phyloP scores from a whole-genome alignment of 805 yeast genomes.

The Candida coleopterorum region DNA sequence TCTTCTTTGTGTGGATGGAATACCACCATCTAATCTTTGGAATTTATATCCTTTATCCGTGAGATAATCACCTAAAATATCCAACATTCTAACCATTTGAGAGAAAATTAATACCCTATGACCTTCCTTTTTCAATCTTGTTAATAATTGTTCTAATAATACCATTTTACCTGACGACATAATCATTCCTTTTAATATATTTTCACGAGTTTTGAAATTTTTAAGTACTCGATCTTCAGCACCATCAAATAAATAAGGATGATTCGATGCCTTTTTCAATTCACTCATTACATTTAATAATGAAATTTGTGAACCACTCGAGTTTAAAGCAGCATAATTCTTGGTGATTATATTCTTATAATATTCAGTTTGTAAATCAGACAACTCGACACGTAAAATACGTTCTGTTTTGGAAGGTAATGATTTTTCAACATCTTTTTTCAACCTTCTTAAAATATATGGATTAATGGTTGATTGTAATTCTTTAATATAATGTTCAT shows the following conservation, averaged over 20 bases:
- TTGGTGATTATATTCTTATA: constrained; percentile 90
- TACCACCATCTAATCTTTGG: constrained; percentile 95
- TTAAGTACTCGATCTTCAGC: constrained; percentile 81
- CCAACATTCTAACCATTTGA: constrained; percentile 96
- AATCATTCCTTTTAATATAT: constrained; percentile 79
- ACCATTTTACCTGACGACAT: constrained; percentile 99
- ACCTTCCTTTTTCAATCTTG: constrained; percentile 84
- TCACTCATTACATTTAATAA: constrained; percentile 91
- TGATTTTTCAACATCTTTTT: constrained; percentile 96
- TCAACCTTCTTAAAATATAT: constrained; percentile 85
- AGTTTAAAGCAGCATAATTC: constrained; percentile 86
- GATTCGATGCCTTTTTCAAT: constrained; percentile 93
- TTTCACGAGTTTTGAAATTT: constrained; percentile 70
- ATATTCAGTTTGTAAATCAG: constrained; percentile 92
- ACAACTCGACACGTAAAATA: constrained; percentile 88
- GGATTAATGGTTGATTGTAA: constrained; percentile 85
- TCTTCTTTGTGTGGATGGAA: constrained; percentile 89
- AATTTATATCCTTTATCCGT: constrained; percentile 81
- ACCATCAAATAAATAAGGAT: constrained; percentile 90
- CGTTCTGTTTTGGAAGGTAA: constrained; percentile 95
- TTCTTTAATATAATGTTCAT: constrained; percentile 83
- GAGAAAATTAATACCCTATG: constrained; percentile 93
- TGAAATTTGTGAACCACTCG: constrained; percentile 79
- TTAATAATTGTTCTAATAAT: constrained; percentile 79
- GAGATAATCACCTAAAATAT: constrained; percentile 89